A percentile compares a stretch with the other conserved stretches of the same genome.
Evolutionary conservation across 805 yeast genomes (phyloP).

Genomic region (Teunomyces pallodes): DNA sequence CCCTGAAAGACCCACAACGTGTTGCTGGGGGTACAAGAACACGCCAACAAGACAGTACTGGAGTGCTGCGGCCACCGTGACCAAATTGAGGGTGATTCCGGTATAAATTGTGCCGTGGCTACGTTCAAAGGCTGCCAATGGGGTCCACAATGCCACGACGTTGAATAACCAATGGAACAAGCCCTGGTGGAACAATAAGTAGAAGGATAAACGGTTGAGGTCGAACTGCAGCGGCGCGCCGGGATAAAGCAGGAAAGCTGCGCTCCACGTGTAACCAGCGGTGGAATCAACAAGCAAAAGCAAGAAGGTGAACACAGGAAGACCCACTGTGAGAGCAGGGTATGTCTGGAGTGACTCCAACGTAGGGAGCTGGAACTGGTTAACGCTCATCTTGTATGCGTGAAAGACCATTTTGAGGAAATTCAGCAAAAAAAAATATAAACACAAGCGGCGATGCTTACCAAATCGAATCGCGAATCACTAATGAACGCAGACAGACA

Average conservation of each 20-base stretch:
- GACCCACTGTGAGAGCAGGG: constrained; percentile 65
- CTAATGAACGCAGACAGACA: not conserved
- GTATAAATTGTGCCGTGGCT: constrained; percentile 82
- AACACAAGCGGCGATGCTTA: too few relatives aligned
- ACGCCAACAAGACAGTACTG: constrained; percentile 54
- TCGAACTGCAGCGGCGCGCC: constrained; percentile 47
- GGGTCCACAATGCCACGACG: constrained; percentile 52
- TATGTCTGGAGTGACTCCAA: constrained; percentile 12
- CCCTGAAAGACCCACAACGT: constrained; percentile 69
- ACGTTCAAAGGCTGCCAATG: constrained; percentile 64
- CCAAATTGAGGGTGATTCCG: constrained; percentile 70
- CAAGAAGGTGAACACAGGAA: constrained; percentile 50
- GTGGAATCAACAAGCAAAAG: constrained; percentile 37
- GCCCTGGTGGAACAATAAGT: constrained; percentile 67
- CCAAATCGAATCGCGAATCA: too few relatives aligned
- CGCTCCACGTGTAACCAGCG: constrained; percentile 27
- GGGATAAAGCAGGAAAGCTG: constrained; percentile 51
- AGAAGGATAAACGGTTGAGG: constrained; percentile 60
- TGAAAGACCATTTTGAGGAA: not conserved
- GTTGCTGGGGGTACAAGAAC: constrained; percentile 48
- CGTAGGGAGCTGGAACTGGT: not conserved
- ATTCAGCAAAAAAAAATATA: not conserved
- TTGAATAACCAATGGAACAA: constrained; percentile 63
- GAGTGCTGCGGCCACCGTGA: constrained; percentile 69
- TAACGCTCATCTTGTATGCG: not conserved